Evolutionary conservation across 2,329 filamentous ascomycete genomes (phyloP), one percentile per base, ranked within the genome.

Genomic region (Ascosphaera acerosa): DNA sequence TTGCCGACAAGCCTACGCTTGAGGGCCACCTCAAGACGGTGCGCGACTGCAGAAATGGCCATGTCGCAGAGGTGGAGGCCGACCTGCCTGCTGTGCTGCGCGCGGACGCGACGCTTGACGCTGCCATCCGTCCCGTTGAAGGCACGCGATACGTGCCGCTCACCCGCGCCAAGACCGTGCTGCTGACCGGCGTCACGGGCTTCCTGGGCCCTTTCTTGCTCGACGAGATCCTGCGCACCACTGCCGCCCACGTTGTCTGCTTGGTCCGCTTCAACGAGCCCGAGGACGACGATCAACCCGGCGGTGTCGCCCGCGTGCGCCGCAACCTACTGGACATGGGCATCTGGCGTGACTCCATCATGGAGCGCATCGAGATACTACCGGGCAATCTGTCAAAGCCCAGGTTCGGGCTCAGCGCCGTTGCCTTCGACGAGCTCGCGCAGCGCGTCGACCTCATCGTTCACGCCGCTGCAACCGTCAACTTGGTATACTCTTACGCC

Each of bases 401-500:
- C 42, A 62, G 66, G 1, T 61, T 84, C 10, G 76, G 76, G 32
- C 61, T 82, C 14, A 59, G 68, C 0, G 61, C 64, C 0, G 64
- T 72, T 9, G 58, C 55, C 0, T 82, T 78, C 40, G 61, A 70
- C 15, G 59, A 69, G 17, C 57, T 82, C 5, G 70, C 69, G 1
- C 49, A 55, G 7, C 64, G 68, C 4, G 59, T 77, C 1, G 60
- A 82, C 37, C 75, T 80, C 20, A 72, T 84, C 34, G 59, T 82
- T 2, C 76, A 84, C 44, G 71, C 75, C 20, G 76, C 69, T 16
- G 76, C 76, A 4, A 76, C 70, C 1, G 76, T 84, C 43, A 80
- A 80, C 44, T 55, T 84, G 30, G 74, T 84, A 0, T 82, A 84
- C 40, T 76, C 76, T 0, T 82, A 82, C 40, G 76, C 76, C 26